Conservation (phyloP, 2,329 filamentous ascomycete genomes). For the Cordyceps pruinosa region DNA sequence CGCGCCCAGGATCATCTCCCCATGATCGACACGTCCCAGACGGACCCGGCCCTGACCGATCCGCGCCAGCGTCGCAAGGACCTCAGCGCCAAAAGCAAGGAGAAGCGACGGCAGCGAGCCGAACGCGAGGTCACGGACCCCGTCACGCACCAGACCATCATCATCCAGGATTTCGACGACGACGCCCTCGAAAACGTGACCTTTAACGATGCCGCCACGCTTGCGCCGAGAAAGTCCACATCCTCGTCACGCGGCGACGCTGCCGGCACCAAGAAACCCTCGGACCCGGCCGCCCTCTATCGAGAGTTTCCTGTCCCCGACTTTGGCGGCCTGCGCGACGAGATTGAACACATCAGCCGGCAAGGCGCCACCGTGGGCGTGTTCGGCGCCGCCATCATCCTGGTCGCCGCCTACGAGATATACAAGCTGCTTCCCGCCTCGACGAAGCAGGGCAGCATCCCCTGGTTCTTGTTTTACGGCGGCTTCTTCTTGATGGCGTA, state of each 20-base stretch:
- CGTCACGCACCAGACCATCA: conserved; percentile 62
- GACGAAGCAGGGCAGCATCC: neutral
- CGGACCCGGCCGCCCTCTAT: conserved; percentile 35
- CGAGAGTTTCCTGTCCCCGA: conserved; percentile 42
- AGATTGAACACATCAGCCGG: conserved; percentile 26
- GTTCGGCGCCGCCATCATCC: conserved; percentile 28
- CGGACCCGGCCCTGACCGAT: conserved; percentile 30
- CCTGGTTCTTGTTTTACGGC: conserved; percentile 9
- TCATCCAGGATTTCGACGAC: conserved; percentile 61
- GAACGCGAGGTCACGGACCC: conserved; percentile 64
- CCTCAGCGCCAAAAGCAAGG: conserved; percentile 30
- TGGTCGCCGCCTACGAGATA: conserved; percentile 21
- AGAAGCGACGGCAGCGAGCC: conserved; percentile 35
- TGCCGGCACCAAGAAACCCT: conserved; percentile 17
- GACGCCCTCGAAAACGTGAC: conserved; percentile 44
- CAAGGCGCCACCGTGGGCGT: conserved; percentile 30
- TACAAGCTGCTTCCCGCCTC: conserved; percentile 17
- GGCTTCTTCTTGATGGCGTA: conserved; percentile 1
- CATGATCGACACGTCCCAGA: conserved; percentile 30
- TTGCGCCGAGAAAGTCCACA: conserved; percentile 3
- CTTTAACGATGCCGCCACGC: conserved; percentile 18
- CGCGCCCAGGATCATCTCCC: conserved; percentile 15
- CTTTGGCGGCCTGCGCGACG: conserved; percentile 34
- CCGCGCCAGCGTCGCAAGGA: conserved; percentile 42
- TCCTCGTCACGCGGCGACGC: neutral